Evolutionary conservation across 2,329 filamentous ascomycete species (phyloP).

Genomic region (Fusarium equiseti): DNA sequence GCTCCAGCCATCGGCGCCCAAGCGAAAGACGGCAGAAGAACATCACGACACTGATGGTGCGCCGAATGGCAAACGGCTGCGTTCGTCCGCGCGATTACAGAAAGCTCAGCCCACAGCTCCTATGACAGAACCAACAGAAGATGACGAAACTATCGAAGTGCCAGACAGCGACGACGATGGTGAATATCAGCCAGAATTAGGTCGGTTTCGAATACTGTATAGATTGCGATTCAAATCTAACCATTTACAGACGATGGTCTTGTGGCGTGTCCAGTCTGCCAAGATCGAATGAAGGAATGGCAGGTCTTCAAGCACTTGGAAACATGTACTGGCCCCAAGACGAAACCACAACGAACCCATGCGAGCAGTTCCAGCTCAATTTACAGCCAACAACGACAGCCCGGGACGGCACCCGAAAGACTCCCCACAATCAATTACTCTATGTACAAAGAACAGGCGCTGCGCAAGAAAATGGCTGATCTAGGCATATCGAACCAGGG

Average conservation of each 20-base stretch:
- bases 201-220: constrained; percentile 24
- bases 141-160: constrained; percentile 43
- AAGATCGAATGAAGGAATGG: constrained; percentile 80
- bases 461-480: constrained; percentile 85
- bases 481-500: constrained; percentile 82
- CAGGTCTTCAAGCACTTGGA: constrained; percentile 87
- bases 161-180: constrained; percentile 46
- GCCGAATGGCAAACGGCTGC: constrained; percentile 61
- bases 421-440: constrained; percentile 88
- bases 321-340: constrained; percentile 62
- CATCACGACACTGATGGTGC: constrained; percentile 45
- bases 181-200: constrained; percentile 49
- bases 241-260: constrained; percentile 73
- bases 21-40: constrained; percentile 63
- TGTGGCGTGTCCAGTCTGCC: constrained; percentile 86
- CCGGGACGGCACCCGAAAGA: constrained; percentile 65
- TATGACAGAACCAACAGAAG: constrained; percentile 27
- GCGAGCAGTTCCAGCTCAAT: constrained; percentile 19
- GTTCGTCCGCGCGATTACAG: constrained; percentile 64
- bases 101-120: constrained; percentile 56
- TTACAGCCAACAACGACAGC: constrained; percentile 45
- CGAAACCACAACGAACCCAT: constrained; percentile 8
- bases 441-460: constrained; percentile 80
- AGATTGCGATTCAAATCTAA: constrained; percentile 16
- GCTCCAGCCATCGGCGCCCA: constrained; percentile 52